A percentile compares a stretch with the other conserved stretches of the same genome.
These are phyloP conservation scores for Abortiporus biennis DNA, from an alignment of 1,284 basidiomycete species.

Conservation along the genomic window DNA sequence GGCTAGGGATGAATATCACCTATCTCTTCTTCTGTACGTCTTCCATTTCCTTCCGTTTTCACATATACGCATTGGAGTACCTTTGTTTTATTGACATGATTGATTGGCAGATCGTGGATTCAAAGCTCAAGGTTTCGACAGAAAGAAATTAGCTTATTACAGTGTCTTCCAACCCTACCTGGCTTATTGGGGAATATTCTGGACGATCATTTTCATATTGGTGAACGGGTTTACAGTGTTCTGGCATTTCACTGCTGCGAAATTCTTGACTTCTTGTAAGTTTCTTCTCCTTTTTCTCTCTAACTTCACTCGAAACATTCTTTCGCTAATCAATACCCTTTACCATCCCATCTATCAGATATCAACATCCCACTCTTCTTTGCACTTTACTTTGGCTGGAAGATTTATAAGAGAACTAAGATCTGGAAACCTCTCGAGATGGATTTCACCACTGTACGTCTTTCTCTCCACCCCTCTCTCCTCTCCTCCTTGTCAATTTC, in stretches of 20 bases:
- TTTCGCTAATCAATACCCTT: too few species aligned
- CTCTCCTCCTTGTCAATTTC: too few species aligned
- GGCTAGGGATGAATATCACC: constrained; percentile 66
- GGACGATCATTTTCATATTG: constrained; percentile 36
- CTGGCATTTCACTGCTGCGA: constrained; percentile 47
- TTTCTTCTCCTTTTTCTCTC: constrained; percentile 4
- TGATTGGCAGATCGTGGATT: constrained; percentile 52
- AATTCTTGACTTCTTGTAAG: constrained; percentile 56
- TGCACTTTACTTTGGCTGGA: constrained; percentile 42
- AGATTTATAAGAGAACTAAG: constrained; percentile 47
- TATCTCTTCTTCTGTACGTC: constrained; percentile 68
- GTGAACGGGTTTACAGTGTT: constrained; percentile 31
- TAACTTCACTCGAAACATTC: neutral
- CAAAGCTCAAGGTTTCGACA: constrained; percentile 50
- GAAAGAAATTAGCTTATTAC: constrained; percentile 49
- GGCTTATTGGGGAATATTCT: constrained; percentile 31
- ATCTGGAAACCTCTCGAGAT: constrained; percentile 47
- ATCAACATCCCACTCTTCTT: constrained; percentile 49
- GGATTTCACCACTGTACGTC: constrained; percentile 57
- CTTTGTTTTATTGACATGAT: too few species aligned
- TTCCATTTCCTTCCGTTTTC: neutral
- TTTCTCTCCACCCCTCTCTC: too few species aligned
- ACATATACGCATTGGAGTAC: too few species aligned
- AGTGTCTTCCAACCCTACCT: constrained; percentile 36
- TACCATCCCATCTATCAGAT: constrained; percentile 20